Conservation (phyloP, 805 yeast species). For the Torulaspora maleeae region DNA sequence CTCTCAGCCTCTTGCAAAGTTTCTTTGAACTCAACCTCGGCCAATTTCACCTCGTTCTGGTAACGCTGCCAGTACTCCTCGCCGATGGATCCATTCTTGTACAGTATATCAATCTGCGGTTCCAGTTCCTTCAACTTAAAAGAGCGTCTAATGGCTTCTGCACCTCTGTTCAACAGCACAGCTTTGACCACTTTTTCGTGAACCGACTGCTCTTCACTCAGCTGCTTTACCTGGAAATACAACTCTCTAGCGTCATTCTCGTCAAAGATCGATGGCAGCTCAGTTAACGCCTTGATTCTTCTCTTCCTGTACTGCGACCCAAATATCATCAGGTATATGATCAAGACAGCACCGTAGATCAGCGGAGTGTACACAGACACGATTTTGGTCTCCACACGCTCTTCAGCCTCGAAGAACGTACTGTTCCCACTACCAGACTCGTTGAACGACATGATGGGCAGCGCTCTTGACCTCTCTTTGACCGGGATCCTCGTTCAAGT, state of each 20-base stretch:
- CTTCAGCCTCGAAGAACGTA: slow-evolving; percentile 22
- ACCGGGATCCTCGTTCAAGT: neutral
- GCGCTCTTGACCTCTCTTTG: neutral
- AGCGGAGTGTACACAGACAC: slow-evolving; percentile 69
- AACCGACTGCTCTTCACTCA: slow-evolving; percentile 43
- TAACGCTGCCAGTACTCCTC: slow-evolving; percentile 82
- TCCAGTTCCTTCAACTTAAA: slow-evolving; percentile 77
- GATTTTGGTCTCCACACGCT: slow-evolving; percentile 33
- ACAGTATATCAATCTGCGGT: slow-evolving; percentile 61
- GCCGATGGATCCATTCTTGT: slow-evolving; percentile 86
- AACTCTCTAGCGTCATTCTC: slow-evolving; percentile 62
- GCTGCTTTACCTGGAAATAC: slow-evolving; percentile 53
- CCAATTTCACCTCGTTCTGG: slow-evolving; percentile 68
- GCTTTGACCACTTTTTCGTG: slow-evolving; percentile 76
- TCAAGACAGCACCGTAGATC: slow-evolving; percentile 63
- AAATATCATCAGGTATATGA: slow-evolving; percentile 63
- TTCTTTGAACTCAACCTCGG: slow-evolving; percentile 76
- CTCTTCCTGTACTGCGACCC: slow-evolving; percentile 64
- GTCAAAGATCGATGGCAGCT: slow-evolving; percentile 68
- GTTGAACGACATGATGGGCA: slow-evolving; percentile 7
- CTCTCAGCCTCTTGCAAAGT: slow-evolving; percentile 69
- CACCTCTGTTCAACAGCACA: slow-evolving; percentile 65
- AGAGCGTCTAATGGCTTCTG: slow-evolving; percentile 81
- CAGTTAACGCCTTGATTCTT: slow-evolving; percentile 44
- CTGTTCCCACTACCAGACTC: slow-evolving; percentile 11